Evolutionary conservation across 371 early-diverging fungal genomes (phyloP), one percentile per base, ranked within the genome.

Genomic region (Mortierella sp.): DNA sequence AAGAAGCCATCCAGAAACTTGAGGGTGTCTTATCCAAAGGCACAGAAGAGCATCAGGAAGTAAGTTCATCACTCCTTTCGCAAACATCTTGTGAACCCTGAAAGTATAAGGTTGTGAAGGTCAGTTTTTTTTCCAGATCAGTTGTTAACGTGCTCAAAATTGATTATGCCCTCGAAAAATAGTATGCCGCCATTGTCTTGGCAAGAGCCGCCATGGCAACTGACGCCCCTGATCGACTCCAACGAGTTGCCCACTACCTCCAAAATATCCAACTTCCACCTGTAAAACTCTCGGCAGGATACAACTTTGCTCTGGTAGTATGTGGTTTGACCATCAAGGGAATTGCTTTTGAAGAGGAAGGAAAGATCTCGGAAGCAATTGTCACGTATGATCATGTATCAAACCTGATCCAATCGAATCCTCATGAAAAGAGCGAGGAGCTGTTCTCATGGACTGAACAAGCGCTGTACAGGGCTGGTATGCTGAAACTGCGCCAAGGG

Each of bases 391-490:
- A 86, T 43, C 83, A 83, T 26, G 86, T 88, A 15, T 73, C 84
- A 5, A 17, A 53, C 7, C 71, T 88, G 28, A 64, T 90, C 17
- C 71, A 75, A 15, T 77, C 85, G 55, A 65, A 82, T 35, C 66
- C 86, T 45, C 56, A 60, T 32, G 82, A 80, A 31, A 82, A 77
- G 65, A 64, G 83, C 29, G 87, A 85, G 23, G 87, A 90, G 61
- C 75, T 90, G 60, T 72, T 83, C 17, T 86, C 89, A 56, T 93
- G 94, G 93, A 77, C 88, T 10, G 93, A 94, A 64, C 88, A 89
- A 60, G 90, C 92, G 9, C 82, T 94, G 58, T 94, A 93, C 68
- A 87, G 92, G 40, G 88, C 87, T 0, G 79, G 88, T 1, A 71
- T 93, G 54, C 61, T 91, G 42, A 85, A 88, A 43, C 66, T 91